These are phyloP conservation scores for Pythium graminicola DNA, from an alignment of 352 stramenopile species.

Conservation along the genomic window DNA sequence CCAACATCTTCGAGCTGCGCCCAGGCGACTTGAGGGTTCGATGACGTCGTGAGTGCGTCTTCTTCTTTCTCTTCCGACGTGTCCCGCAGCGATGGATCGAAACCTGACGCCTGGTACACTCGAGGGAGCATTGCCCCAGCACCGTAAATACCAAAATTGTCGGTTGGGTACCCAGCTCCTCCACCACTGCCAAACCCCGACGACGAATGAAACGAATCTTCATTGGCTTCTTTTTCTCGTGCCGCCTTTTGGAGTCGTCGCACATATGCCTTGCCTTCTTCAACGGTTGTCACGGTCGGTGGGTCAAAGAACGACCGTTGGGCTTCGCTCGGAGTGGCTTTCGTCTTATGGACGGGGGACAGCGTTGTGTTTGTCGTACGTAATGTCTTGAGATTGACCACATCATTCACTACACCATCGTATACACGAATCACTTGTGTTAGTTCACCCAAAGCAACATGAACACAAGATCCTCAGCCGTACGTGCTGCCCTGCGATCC, in stretches of 20 bases:
- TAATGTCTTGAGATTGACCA: conserved; percentile 55
- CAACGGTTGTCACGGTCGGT: conserved; percentile 52
- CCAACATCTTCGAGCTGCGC: conserved; percentile 69
- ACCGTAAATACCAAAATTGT: conserved; percentile 70
- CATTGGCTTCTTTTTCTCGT: conserved; percentile 38
- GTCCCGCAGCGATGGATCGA: conserved; percentile 62
- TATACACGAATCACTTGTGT: background rate
- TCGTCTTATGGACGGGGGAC: conserved; percentile 38
- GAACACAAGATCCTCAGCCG: background rate
- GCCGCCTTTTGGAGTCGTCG: conserved; percentile 50
- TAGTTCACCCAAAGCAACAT: background rate
- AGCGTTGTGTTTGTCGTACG: conserved; percentile 23
- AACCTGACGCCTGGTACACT: conserved; percentile 81
- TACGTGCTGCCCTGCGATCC: conserved; percentile 9
- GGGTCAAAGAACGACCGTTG: conserved; percentile 70
- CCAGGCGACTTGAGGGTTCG: conserved; percentile 66
- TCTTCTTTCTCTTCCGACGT: conserved; percentile 56
- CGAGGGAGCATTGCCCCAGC: conserved; percentile 57
- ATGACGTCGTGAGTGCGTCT: conserved; percentile 67
- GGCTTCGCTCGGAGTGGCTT: conserved; percentile 9
- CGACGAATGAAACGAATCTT: conserved; percentile 46
- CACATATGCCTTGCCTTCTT: conserved; percentile 68
- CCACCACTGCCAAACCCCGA: conserved; percentile 41
- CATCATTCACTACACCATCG: conserved; percentile 41
- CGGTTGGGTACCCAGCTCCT: conserved; percentile 21